Percentiles rank a stretch among this genome's conserved stretches.
phyloP scores from a whole-genome alignment of 306 rosid species.

The Parietaria judaica region DNA sequence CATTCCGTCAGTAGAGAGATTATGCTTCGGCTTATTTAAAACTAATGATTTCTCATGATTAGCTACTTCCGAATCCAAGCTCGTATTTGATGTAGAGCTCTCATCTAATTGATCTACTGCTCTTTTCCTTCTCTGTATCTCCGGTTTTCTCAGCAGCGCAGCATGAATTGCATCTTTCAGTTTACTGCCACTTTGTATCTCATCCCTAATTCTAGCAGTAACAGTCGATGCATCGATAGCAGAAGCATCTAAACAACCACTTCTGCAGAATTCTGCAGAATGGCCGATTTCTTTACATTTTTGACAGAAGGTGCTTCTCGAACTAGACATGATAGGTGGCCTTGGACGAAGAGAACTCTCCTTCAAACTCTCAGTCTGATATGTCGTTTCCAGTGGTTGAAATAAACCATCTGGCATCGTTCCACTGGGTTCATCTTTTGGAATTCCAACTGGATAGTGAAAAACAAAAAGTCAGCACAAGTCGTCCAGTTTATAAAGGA shows the following conservation, averaged over 20 bases:
- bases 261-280: slow-evolving; percentile 45
- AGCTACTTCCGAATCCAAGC: slow-evolving; percentile 34
- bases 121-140: slow-evolving; percentile 58
- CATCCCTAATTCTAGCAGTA: slow-evolving; percentile 41
- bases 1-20: slow-evolving; percentile 34
- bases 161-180: slow-evolving; percentile 78
- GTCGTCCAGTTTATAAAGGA: no score
- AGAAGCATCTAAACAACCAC: slow-evolving; percentile 29
- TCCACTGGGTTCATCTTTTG: slow-evolving; percentile 40
- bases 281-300: slow-evolving; percentile 60
- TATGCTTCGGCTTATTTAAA: slow-evolving; percentile 37
- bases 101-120: slow-evolving; percentile 41
- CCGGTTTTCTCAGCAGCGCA: slow-evolving; percentile 75
- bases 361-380: slow-evolving; percentile 41
- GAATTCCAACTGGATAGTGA: background rate
- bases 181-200: slow-evolving; percentile 39
- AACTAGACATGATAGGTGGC: slow-evolving; percentile 30
- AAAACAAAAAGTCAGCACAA: no score
- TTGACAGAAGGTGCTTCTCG: slow-evolving; percentile 38
- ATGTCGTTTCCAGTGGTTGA: slow-evolving; percentile 32
- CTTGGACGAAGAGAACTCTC: slow-evolving; percentile 37
- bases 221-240: slow-evolving; percentile 34
- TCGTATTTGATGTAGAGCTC: slow-evolving; percentile 32
- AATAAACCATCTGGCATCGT: slow-evolving; percentile 27
- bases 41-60: slow-evolving; percentile 32